These are phyloP conservation scores for Ustilago nuda DNA, from an alignment of 1,284 basidiomycete species.

Conservation along the genomic window DNA sequence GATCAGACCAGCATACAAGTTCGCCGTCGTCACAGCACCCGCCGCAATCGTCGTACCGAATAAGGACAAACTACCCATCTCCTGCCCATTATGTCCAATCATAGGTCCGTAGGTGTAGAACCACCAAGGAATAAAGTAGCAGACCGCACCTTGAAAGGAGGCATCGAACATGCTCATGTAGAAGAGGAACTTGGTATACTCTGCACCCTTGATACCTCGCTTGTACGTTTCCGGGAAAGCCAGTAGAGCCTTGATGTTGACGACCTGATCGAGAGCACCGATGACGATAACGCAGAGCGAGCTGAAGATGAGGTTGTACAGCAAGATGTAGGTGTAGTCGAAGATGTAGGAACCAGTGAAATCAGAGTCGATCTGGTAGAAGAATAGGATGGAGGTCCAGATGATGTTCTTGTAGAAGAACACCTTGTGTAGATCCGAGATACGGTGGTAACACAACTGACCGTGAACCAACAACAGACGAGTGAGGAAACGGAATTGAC, in stretches of 20 bases:
- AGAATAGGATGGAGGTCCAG: constrained; percentile 86
- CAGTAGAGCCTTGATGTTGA: constrained; percentile 87
- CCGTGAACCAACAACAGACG: constrained; percentile 93
- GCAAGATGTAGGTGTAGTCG: constrained; percentile 77
- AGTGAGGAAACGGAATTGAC: constrained; percentile 92
- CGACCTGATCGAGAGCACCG: constrained; percentile 96
- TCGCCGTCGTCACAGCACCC: constrained; percentile 86
- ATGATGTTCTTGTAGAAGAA: constrained; percentile 88
- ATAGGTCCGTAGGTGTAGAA: constrained; percentile 75
- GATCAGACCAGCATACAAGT: constrained; percentile 70
- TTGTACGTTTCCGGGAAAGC: constrained; percentile 94
- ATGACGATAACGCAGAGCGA: constrained; percentile 90
- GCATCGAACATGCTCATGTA: constrained; percentile 96
- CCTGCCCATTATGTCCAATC: constrained; percentile 46
- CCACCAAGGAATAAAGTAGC: constrained; percentile 89
- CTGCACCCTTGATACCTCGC: constrained; percentile 88
- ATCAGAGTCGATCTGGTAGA: constrained; percentile 89
- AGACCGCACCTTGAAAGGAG: constrained; percentile 87
- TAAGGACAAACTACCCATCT: constrained; percentile 76
- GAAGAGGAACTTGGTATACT: constrained; percentile 91
- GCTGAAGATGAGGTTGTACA: constrained; percentile 91
- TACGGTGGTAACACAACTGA: constrained; percentile 93
- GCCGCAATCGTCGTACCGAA: constrained; percentile 93
- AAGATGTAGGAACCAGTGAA: constrained; percentile 96
- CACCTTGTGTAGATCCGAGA: constrained; percentile 77